A percentile compares a stretch with the other conserved stretches of the same genome.
Conservation (phyloP, 2,329 filamentous ascomycete species). For the Hymenoscyphus albidus region DNA sequence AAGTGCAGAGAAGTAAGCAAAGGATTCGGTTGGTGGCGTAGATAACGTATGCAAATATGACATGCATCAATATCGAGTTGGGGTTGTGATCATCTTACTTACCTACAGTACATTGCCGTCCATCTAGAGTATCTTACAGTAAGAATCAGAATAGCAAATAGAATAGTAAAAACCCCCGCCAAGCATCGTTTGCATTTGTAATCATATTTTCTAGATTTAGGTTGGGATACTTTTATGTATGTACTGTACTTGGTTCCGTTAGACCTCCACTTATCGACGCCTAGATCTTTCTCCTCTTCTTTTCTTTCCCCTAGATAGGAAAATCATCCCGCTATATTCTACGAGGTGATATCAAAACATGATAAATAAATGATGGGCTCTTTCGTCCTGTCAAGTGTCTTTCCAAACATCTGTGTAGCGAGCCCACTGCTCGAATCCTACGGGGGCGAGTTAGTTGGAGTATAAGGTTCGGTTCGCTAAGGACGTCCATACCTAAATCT, state of each 20-base stretch:
- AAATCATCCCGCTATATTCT: background rate
- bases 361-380: background rate
- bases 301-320: background rate
- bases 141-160: no score
- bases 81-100: background rate
- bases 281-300: background rate
- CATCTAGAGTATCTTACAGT: no score
- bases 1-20: background rate
- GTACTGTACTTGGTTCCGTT: background rate
- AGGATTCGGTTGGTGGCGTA: background rate
- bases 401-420: constrained; percentile 54
- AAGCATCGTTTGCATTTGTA: background rate
- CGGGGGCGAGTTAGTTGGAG: constrained; percentile 9
- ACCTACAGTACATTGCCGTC: no score
- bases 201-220: background rate
- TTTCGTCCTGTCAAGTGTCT: constrained; percentile 21
- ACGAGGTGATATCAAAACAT: background rate
- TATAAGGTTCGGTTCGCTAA: background rate
- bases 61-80: background rate
- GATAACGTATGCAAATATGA: background rate
- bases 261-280: background rate
- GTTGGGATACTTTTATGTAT: background rate
- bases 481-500: constrained; percentile 45
- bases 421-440: constrained; percentile 58
- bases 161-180: no score